Percentiles rank a stretch among this genome's conserved stretches.
These are phyloP conservation scores for Dictyostelium intermedium DNA, from an alignment of 78 protist species.

Conservation along the genomic window DNA sequence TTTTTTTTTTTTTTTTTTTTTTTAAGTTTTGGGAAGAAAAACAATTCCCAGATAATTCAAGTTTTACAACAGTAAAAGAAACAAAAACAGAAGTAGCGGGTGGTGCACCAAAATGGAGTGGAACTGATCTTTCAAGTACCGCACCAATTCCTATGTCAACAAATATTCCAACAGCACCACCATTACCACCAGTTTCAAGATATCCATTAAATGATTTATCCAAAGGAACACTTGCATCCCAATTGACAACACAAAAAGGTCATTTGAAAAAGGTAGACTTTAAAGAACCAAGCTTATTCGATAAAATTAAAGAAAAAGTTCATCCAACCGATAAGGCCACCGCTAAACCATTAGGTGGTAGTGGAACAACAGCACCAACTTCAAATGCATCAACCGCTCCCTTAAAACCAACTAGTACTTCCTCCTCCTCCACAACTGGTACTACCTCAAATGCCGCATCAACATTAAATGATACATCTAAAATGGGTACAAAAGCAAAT, in stretches of 20 bases:
- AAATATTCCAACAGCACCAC: conserved; percentile 9
- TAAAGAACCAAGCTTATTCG: not conserved
- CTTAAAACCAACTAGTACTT: not conserved
- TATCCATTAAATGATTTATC: not conserved
- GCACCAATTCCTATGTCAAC: not conserved
- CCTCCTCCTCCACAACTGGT: not conserved
- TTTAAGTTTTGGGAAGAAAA: not conserved
- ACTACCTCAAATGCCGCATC: not conserved
- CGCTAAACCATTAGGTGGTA: not conserved
- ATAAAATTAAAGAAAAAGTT: not conserved
- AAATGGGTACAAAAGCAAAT: not conserved
- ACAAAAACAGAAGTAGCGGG: not conserved
- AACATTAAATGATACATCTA: not conserved
- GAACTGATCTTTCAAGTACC: not conserved
- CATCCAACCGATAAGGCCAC: not conserved
- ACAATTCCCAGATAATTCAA: not conserved
- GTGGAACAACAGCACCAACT: not conserved
- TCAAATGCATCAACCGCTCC: not conserved
- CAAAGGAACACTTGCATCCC: not conserved
- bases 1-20: not conserved
- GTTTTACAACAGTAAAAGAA: not conserved
- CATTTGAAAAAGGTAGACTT: not conserved
- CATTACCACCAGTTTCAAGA: not conserved
- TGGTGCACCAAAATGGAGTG: not conserved
- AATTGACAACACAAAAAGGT: not conserved